Conservation (phyloP, 768 basidiomycete genomes). For the Nevesoporus exiguus region DNA sequence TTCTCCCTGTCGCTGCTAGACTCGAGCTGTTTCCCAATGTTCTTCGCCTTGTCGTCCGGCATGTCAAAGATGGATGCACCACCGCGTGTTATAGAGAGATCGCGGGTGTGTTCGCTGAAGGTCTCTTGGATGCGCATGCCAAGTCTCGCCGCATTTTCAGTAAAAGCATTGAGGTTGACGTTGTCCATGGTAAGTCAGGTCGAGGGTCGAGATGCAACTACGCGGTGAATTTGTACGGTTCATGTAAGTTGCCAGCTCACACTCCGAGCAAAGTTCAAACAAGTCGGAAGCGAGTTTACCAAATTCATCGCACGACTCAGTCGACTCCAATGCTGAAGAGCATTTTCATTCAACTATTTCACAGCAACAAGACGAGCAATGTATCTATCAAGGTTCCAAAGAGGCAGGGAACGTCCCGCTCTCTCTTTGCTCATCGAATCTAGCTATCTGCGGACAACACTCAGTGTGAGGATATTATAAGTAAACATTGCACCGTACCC, state of each 20-base stretch:
- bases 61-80: conserved; percentile 59
- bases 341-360: conserved; percentile 12
- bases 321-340: not conserved
- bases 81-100: conserved; percentile 57
- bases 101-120: conserved; percentile 75
- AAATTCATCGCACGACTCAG: not conserved
- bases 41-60: conserved; percentile 76
- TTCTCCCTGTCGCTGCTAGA: conserved; percentile 87
- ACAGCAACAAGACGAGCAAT: not conserved
- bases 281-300: not conserved
- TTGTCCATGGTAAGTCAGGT: conserved; percentile 28
- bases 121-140: conserved; percentile 83
- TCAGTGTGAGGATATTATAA: not conserved
- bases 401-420: conserved; percentile 90
- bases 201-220: not conserved
- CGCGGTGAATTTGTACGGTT: not conserved
- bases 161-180: conserved; percentile 41
- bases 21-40: conserved; percentile 84
- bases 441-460: conserved; percentile 53
- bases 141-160: conserved; percentile 81
- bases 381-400: conserved; percentile 61
- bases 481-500: conserved; percentile 51
- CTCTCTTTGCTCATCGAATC: conserved; percentile 96
- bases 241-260: not conserved
- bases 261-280: not conserved